Evolutionary conservation across 2,329 filamentous ascomycete species (phyloP).

Genomic region (Hansfordia pulvinata): DNA sequence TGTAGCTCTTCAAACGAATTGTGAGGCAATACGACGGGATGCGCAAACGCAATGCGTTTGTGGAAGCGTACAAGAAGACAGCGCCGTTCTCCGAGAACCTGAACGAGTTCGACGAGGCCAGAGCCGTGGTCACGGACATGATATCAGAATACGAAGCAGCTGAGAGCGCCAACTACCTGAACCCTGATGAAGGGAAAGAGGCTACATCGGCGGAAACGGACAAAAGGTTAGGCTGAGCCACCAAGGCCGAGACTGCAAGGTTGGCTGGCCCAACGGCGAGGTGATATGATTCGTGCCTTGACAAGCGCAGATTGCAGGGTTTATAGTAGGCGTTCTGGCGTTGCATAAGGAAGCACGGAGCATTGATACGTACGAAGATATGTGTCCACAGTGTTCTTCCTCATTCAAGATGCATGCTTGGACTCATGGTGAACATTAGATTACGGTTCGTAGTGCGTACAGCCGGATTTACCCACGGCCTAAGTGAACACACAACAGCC

Average conservation of each 20-base stretch:
- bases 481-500: no score
- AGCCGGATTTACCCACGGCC: no score
- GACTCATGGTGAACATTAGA: no score
- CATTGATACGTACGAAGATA: no score
- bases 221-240: conserved; percentile 26
- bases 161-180: conserved; percentile 80
- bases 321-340: no score
- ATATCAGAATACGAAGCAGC: conserved; percentile 94
- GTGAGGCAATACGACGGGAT: conserved; percentile 85
- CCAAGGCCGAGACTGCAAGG: not conserved
- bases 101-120: conserved; percentile 88
- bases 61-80: conserved; percentile 94
- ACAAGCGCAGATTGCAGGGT: not conserved
- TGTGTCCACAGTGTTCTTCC: no score
- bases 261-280: not conserved
- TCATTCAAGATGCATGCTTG: no score
- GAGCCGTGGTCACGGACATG: conserved; percentile 80
- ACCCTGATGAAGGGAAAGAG: conserved; percentile 48
- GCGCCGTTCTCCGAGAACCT: conserved; percentile 85
- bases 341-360: no score
- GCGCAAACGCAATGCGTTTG: conserved; percentile 90
- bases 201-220: conserved; percentile 38
- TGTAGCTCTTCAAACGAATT: conserved; percentile 79
- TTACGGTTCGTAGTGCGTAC: no score
- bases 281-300: not conserved